A percentile compares a stretch with the other conserved stretches of the same genome.
phyloP scores from a whole-genome alignment of 768 basidiomycete species.

The Melanogaster broomeanus region DNA sequence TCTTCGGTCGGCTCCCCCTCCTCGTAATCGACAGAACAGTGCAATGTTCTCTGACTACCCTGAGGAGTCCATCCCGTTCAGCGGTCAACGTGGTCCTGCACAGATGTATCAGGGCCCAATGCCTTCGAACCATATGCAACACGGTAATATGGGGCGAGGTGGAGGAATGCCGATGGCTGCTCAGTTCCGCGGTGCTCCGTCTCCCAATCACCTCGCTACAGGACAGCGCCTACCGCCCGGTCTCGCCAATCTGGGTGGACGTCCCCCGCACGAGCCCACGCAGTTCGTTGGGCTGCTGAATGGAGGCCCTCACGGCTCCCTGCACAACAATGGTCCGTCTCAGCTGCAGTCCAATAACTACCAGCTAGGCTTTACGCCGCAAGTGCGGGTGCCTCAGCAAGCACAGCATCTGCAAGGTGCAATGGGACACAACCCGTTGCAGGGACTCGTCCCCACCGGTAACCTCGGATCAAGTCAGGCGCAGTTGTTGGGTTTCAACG shows the following conservation, averaged over 20 bases:
- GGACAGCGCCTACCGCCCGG: conserved; percentile 75
- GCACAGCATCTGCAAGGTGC: conserved; percentile 47
- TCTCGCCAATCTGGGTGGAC: conserved; percentile 77
- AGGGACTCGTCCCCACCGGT: conserved; percentile 51
- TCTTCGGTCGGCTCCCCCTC: conserved; percentile 64
- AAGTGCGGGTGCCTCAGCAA: conserved; percentile 54
- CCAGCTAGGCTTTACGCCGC: conserved; percentile 45
- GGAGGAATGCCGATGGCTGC: conserved; percentile 53
- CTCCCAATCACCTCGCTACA: conserved; percentile 53
- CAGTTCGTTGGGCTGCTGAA: conserved; percentile 60
- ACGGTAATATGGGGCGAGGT: conserved; percentile 49
- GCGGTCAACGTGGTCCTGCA: conserved; percentile 57
- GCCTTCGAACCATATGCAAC: conserved; percentile 54
- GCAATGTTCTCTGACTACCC: conserved; percentile 57
- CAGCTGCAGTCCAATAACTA: conserved; percentile 58
- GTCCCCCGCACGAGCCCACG: conserved; percentile 76
- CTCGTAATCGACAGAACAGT: conserved; percentile 58
- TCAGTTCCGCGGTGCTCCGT: conserved; percentile 71
- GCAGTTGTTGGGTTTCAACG: conserved; percentile 45
- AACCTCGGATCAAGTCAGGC: conserved; percentile 53
- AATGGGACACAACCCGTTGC: conserved; percentile 49
- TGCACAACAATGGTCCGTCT: conserved; percentile 48
- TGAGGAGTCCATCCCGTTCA: conserved; percentile 67
- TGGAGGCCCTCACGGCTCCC: conserved; percentile 44
- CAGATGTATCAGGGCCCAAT: conserved; percentile 55